Evolutionary conservation across 345 rosid genomes (phyloP), one percentile per base, ranked within the genome.

Genomic region (Citrus unshiu): DNA sequence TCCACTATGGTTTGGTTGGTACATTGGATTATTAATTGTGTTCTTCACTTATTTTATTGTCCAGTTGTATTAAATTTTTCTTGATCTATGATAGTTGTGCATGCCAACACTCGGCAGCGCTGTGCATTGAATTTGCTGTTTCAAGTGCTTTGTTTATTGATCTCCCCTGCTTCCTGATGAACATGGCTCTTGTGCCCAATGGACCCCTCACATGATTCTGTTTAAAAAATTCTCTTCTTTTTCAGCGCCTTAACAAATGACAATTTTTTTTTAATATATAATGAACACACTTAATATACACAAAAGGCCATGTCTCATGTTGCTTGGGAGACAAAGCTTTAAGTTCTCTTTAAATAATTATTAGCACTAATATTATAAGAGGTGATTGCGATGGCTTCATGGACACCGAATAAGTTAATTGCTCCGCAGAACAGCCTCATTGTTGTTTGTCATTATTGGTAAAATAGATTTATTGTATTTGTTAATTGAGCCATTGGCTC

Each of bases 121-220:
- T 74, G 70, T 72, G 66, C 84, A 83, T 77, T 64, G 82, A 83
- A 77, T 74, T 83, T 70, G 73, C 49, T 73, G 72, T 29, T 65
- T 59, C 30, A 51, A 67, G 12, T 71, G 43, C 69, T 77, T 66
- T 66, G 51, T 71, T 68, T 30, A 59, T 16, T 37, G 69, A 61
- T 83, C 64, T 60, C 49, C 77, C 77, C 57, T 35, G 64, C 46
- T 12, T 2, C 30, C 80, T 81, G 80, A 83, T 88, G 86, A 78
- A 91, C 94, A 86, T 87, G 94, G 90, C 81, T 46, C 72, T 87
- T 29, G 84, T 80, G 67, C 78, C 78, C 73, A 84, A 85, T 82
- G 87, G 93, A 75, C 18, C 81, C 84, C 81, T 84, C 39, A 49
- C 85, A 74, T 10, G 59, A 72, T 87, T 81, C 13, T 78, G 76